Evolutionary conservation across 2,329 filamentous ascomycete species (phyloP).

Genomic region (Madurella mycetomatis): DNA sequence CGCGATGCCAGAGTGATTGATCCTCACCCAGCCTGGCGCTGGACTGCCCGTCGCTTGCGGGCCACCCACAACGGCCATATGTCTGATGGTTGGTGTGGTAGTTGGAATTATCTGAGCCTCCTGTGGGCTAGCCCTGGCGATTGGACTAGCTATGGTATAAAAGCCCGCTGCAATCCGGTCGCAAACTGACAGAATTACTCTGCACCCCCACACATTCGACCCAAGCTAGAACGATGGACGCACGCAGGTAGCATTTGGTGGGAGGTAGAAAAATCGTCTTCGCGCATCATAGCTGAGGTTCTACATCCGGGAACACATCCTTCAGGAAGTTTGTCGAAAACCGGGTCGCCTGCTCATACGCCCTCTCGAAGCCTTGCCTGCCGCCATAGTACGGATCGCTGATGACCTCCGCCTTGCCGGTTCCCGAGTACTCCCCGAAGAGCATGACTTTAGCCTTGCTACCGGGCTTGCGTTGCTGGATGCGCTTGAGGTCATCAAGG

Average conservation of each 20-base stretch:
- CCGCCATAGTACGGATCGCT: conserved; percentile 93
- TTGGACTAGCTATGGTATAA: too few relatives aligned
- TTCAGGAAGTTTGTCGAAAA: conserved; percentile 75
- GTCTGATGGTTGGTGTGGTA: conserved; percentile 4
- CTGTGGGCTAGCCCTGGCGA: background rate
- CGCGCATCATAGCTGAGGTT: conserved; percentile 17
- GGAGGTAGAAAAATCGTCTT: background rate
- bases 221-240: too few relatives aligned
- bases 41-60: conserved; percentile 1
- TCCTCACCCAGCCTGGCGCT: too few relatives aligned
- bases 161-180: too few relatives aligned
- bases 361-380: conserved; percentile 70
- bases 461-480: conserved; percentile 54
- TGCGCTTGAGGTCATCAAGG: conserved; percentile 61
- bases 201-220: too few relatives aligned
- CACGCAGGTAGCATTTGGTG: too few relatives aligned
- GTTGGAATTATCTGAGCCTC: too few relatives aligned
- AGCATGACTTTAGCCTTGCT: conserved; percentile 66
- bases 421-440: conserved; percentile 77
- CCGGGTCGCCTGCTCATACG: conserved; percentile 77
- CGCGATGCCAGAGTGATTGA: too few relatives aligned
- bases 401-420: conserved; percentile 64
- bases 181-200: too few relatives aligned
- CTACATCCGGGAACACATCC: conserved; percentile 46
- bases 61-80: conserved; percentile 5